Base-by-base conservation (phyloP, 2,329 filamentous ascomycete genomes). In the Epicoccum sorghinum region DNA sequence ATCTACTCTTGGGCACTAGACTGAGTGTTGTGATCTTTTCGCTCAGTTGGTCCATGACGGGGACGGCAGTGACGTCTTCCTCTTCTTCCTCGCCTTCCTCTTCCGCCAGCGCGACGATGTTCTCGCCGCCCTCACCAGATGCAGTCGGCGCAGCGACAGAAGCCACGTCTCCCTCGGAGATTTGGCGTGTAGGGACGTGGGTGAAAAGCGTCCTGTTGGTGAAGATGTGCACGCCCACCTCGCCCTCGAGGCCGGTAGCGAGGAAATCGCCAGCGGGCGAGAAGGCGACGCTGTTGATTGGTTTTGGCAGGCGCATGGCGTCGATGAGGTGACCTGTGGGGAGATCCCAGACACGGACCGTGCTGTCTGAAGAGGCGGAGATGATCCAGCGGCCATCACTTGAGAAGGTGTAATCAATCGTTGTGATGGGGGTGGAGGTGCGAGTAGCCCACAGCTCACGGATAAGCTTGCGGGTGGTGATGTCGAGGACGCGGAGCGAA, bases 251-350 rank as follows among this genome's bases (percentile, higher is more conserved):
- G 0, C 92, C 89, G 3, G 93, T 95, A 3, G 95, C 95, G n/a
- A 99, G 83, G 66, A 92, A 98, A 69, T 99, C 95, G 12, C 93
- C 95, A 0, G 91, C 96, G 1, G 82, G 82, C 0, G 95, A 96
- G 80, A 98, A 96, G 7, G 93, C 86, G 10, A 99, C 80, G 2
- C 91, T 88, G 13, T 87, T 95, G 72, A 93, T 96, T 9, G 88
- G 87, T 48, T 84, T 89, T 50, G 87, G 86, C 4, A 96, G 84
- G 53, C 86, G 86, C 76, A 99, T 92, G 3, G 90, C 91, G 71
- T 99, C 95, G 58, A 99, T 95, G 12, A 99, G 82, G 76, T 99
- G 93, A 24, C 92, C 93, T 0, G 96, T 99, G 0, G 95, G 91
- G 25, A 99, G 80, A 77, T 99, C 96, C 92, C 95, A 99, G 7